phyloP scores from a whole-genome alignment of 1,139 yeast genomes.

The Scheffersomyces quercinus region DNA sequence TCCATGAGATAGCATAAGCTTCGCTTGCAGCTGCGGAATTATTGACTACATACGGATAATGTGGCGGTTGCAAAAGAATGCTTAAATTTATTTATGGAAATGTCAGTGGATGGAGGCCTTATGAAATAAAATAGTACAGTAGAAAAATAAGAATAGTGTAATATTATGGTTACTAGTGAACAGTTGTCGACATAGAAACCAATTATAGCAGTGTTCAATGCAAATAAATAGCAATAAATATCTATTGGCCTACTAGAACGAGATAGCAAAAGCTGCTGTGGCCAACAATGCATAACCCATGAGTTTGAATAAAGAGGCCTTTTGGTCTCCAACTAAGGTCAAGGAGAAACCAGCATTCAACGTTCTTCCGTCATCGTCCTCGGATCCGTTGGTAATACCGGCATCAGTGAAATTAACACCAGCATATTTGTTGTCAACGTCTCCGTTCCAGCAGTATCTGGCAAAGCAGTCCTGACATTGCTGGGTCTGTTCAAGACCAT shows the following conservation, averaged over 20 bases:
- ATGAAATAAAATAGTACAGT: no score
- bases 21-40: no score
- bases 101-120: no score
- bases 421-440: conserved; percentile 10
- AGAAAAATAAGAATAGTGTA: no score
- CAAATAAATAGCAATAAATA: no score
- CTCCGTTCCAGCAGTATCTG: conserved; percentile 46
- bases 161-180: no score
- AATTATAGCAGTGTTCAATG: no score
- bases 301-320: not conserved
- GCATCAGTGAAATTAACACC: conserved; percentile 43
- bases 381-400: conserved; percentile 45
- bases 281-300: conserved; percentile 10
- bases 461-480: conserved; percentile 42
- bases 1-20: no score
- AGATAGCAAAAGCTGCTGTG: conserved; percentile 5
- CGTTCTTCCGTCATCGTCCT: conserved; percentile 18
- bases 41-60: no score
- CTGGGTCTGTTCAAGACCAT: conserved; percentile 36
- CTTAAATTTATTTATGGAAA: no score
- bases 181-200: no score
- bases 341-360: conserved; percentile 14
- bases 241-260: conserved; percentile 1
- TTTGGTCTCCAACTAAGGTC: not conserved
- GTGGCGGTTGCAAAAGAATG: no score